Evolutionary conservation across 108 stramenopile species (phyloP), one percentile per base, ranked within the genome.

Genomic region (Cyclotella cryptica): DNA sequence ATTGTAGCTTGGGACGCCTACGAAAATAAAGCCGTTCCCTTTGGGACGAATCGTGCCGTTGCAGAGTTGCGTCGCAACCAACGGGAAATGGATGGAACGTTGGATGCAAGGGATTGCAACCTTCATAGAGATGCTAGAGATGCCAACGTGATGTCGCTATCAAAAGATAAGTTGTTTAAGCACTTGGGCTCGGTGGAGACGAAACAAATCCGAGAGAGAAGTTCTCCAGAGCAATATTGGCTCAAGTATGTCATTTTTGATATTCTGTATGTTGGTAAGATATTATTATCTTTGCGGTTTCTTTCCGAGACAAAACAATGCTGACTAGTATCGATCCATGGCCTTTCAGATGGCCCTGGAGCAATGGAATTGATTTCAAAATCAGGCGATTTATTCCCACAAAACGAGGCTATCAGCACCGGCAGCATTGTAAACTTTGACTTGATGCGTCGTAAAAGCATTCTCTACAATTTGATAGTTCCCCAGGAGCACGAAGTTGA

Each of bases 351-450:
- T 45, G 95, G 95, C 7, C 87, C 88, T 13, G 89, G 80, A 40
- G 89, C 90, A n/a, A 39, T 62, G 27, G 39, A 81, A 18, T 81
- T 92, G 19, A 49, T 89, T 41, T 75, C 75, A 35, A 72, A 72
- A 72, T 72, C 70, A 71, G 66, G 66, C 19, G 54, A 64, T 44
- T 72, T 86, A 51, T 81, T 77, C 69, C 67, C 81, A 46, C 68
- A 67, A 46, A 66, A 79, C 39, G 74, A 72, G 22, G 51, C 65
- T 39, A 70, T 69, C 40, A 69, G 43, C 12, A 65, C 65, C 14
- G 95, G 89, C 24, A 91, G 90, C 22, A 89, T 95, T 29, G 77
- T 93, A 63, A 74, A 92, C 75, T 74, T 91, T 27, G 69, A 80
- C 22, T 74, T 78, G 14, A 64, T 92, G 59, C 75, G 90, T 63